These are phyloP conservation scores for Daldinia grandis DNA, from an alignment of 495 filamentous ascomycete species.

Conservation along the genomic window DNA sequence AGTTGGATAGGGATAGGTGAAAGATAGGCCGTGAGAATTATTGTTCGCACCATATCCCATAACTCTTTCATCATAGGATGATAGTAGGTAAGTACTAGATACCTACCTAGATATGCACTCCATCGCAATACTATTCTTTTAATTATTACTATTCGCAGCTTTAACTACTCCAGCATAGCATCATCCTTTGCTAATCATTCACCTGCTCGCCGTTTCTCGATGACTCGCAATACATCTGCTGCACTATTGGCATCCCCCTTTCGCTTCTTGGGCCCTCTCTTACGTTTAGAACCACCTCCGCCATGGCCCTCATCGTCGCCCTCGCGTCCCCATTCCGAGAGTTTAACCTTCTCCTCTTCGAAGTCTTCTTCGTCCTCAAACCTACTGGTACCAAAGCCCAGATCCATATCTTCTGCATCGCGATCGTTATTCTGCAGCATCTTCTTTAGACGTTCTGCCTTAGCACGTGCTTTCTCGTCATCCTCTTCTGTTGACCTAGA, in stretches of 20 bases:
- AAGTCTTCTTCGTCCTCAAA: conserved; percentile 81
- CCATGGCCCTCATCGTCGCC: conserved; percentile 62
- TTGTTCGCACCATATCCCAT: neutral
- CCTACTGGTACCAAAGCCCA: conserved; percentile 89
- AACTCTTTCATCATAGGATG: neutral
- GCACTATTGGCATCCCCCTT: conserved; percentile 86
- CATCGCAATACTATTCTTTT: too few species aligned
- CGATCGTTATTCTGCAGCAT: conserved; percentile 80
- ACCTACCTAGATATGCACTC: too few species aligned
- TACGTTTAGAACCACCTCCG: conserved; percentile 67
- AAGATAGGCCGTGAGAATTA: neutral
- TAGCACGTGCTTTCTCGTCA: conserved; percentile 53
- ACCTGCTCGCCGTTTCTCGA: conserved; percentile 67
- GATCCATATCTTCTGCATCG: conserved; percentile 91
- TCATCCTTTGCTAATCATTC: conserved; percentile 9
- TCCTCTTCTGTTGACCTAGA: conserved; percentile 55
- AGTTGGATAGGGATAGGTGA: conserved; percentile 18
- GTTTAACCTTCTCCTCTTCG: conserved; percentile 66
- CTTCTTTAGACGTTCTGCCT: conserved; percentile 71
- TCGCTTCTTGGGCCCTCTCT: conserved; percentile 83
- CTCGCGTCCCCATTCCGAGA: conserved; percentile 70
- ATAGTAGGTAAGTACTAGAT: too few species aligned
- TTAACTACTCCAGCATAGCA: neutral
- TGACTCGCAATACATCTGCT: conserved; percentile 79
- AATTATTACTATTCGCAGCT: neutral